Conservation (phyloP, 225 moss, liverwort and hornwort species). For the Sphagnum contortum region DNA sequence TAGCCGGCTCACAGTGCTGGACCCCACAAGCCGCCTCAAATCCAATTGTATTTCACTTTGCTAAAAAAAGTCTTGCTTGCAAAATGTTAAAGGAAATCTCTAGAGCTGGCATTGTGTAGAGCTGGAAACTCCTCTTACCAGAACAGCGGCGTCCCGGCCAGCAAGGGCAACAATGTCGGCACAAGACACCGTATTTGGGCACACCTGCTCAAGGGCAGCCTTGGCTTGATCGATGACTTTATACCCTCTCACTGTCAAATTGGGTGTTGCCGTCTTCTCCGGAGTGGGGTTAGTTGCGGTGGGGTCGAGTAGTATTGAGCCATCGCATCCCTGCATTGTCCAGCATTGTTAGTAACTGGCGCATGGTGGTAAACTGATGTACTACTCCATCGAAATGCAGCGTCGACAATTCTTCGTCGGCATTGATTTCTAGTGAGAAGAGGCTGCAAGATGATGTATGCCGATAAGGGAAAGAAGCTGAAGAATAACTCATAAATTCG, state of each 20-base stretch:
- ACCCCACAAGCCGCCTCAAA: too few species aligned
- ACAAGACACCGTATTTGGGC: constrained; percentile 54
- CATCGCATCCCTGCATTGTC: constrained; percentile 64
- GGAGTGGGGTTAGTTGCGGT: constrained; percentile 22
- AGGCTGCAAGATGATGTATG: too few species aligned
- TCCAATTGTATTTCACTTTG: too few species aligned
- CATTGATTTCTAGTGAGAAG: too few species aligned
- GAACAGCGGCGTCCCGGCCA: constrained; percentile 36
- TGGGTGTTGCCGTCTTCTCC: constrained; percentile 45
- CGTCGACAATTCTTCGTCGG: too few species aligned
- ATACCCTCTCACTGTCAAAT: constrained; percentile 34
- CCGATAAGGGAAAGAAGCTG: too few species aligned
- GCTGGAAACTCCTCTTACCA: constrained; percentile 11
- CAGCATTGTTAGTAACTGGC: background rate
- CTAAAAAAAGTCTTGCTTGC: too few species aligned
- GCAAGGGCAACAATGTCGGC: constrained; percentile 68
- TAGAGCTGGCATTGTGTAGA: too few species aligned
- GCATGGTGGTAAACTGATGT: background rate
- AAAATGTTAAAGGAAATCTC: too few species aligned
- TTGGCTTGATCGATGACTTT: constrained; percentile 52
- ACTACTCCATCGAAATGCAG: background rate
- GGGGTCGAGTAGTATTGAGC: constrained; percentile 45
- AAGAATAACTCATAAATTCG: too few species aligned
- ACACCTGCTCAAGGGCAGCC: constrained; percentile 37
- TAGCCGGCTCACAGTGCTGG: too few species aligned